Conservation (phyloP, 371 early-diverging fungal species). For the Haplosporangium sp. region DNA sequence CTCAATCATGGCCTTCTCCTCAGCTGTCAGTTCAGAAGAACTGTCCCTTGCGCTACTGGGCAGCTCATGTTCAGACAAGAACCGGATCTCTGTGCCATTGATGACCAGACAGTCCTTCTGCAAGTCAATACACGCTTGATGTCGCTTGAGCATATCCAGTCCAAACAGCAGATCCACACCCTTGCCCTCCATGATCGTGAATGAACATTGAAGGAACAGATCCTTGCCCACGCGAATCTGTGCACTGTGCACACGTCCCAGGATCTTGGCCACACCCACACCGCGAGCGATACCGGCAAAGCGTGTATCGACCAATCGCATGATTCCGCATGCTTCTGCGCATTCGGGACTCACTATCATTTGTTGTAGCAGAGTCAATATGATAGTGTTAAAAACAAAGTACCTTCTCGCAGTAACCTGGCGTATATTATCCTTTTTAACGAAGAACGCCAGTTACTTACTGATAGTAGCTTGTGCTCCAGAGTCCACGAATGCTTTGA, state of each 20-base stretch:
- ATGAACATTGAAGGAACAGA: conserved; percentile 84
- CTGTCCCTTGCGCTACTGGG: conserved; percentile 61
- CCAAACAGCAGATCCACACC: conserved; percentile 94
- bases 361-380: background rate
- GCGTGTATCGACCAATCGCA: conserved; percentile 89
- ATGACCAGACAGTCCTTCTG: conserved; percentile 83
- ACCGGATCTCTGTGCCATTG: conserved; percentile 84
- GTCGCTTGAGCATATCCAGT: conserved; percentile 93
- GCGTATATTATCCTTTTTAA: too few species aligned
- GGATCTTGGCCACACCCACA: conserved; percentile 95
- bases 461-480: conserved; percentile 98
- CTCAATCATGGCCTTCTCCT: conserved; percentile 30
- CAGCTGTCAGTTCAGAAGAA: conserved; percentile 33
- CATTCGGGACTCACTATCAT: conserved; percentile 80
- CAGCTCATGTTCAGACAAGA: conserved; percentile 91
- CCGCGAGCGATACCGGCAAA: conserved; percentile 94
- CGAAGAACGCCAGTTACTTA: conserved; percentile 54
- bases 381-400: background rate
- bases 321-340: conserved; percentile 87
- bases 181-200: conserved; percentile 94
- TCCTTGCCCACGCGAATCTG: conserved; percentile 81
- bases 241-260: conserved; percentile 94
- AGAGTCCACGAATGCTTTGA: conserved; percentile 97
- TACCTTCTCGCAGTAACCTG: too few species aligned
- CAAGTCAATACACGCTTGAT: conserved; percentile 91